Conservation (phyloP, 2,329 filamentous ascomycete species). For the Zymoseptoria ardabiliae region DNA sequence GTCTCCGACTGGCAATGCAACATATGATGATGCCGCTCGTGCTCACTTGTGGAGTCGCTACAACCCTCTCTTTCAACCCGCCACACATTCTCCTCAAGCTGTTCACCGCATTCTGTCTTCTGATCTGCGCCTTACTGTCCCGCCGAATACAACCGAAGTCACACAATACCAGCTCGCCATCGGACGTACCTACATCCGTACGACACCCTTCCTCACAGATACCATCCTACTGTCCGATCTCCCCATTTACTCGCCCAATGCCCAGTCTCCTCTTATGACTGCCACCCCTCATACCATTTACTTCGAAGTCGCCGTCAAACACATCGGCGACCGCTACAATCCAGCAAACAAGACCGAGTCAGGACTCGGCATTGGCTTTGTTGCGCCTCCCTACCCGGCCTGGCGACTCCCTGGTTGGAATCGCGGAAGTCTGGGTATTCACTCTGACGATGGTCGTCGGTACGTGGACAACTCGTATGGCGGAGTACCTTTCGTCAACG, state of each 20-base stretch:
- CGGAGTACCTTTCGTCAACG: conserved; percentile 58
- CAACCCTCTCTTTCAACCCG: conserved; percentile 52
- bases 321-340: conserved; percentile 31
- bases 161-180: conserved; percentile 39
- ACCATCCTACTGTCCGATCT: conserved; percentile 59
- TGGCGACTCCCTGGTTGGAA: conserved; percentile 80
- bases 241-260: conserved; percentile 58
- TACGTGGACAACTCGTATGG: conserved; percentile 71
- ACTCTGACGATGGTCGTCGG: conserved; percentile 69
- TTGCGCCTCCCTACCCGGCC: conserved; percentile 66
- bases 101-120: conserved; percentile 40
- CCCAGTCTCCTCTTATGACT: conserved; percentile 50
- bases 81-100: conserved; percentile 32
- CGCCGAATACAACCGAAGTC: conserved; percentile 36
- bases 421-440: conserved; percentile 65
- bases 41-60: conserved; percentile 59
- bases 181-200: conserved; percentile 43
- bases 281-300: conserved; percentile 53
- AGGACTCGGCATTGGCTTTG: conserved; percentile 61
- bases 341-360: conserved; percentile 35
- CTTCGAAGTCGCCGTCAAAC: conserved; percentile 59
- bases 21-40: conserved; percentile 53
- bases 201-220: conserved; percentile 45
- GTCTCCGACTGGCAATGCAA: conserved; percentile 64
- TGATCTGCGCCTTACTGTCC: conserved; percentile 44